Base-by-base conservation (phyloP, 371 early-diverging fungal genomes). In the Coemansia sp. region DNA sequence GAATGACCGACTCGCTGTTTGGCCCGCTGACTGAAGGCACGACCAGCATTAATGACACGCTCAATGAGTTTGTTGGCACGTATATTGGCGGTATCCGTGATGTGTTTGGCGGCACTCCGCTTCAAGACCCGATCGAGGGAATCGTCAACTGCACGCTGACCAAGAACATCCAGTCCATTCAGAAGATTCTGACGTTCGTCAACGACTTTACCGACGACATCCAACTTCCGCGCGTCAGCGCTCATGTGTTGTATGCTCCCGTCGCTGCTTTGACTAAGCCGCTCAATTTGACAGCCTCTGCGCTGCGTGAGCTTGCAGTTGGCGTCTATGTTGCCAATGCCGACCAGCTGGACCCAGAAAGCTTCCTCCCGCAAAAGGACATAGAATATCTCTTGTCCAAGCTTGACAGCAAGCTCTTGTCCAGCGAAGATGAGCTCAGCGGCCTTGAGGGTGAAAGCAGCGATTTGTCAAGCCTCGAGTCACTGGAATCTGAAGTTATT, bases 121-220 rank as follows among this genome's bases (percentile, higher is more conserved):
- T 79, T 2, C 49, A 66, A 23, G 19, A 61, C 6, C 65, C 75
- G 0, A 68, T 75, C 40, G 71, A 74, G 64, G 79, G 75, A 17
- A 40, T 79, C 2, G 68, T 79, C 41, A 79, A 79, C 66, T 79
- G 79, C 48, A 70, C 79, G 23, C 48, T 79, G 56, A 70, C 75
- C 23, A 67, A 67, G 63, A 62, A 79, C 39, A 63, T 79, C 28
- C 55, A 60, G 19, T 40, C 74, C 1, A 23, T 79, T 1, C 67
- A 70, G 17, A 70, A 65, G 41, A 21, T 79, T 2, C 58, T 74
- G 12, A 67, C 67, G 6, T 79, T 61, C 53, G 24, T 79, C 60
- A 54, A 69, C 39, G 68, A 74, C 4, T 59, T 61, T 17, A 60
- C 71, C 28, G 51, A 63, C 44, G 75, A 64, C 46, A 23, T 79